Evolutionary conservation across 371 early-diverging fungal genomes (phyloP).

Genomic region (Mortierella sp.): DNA sequence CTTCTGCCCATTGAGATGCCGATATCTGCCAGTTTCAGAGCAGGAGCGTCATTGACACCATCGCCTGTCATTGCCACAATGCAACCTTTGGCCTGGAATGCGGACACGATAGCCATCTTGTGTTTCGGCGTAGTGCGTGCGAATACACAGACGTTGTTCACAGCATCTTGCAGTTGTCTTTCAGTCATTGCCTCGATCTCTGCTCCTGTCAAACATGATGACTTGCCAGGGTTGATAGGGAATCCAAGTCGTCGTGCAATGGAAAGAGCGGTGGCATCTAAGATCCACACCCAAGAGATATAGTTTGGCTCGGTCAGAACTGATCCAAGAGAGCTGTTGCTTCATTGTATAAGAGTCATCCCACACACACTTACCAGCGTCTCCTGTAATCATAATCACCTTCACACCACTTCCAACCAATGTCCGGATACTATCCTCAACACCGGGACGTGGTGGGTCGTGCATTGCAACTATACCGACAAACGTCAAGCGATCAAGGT

Average conservation of each 20-base stretch:
- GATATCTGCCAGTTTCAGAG: slow-evolving; percentile 89
- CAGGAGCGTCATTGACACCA: slow-evolving; percentile 97
- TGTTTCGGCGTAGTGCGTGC: slow-evolving; percentile 93
- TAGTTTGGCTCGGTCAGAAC: too few relatives aligned
- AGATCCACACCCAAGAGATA: not conserved
- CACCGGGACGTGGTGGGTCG: slow-evolving; percentile 86
- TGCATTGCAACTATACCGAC: slow-evolving; percentile 87
- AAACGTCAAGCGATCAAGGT: slow-evolving; percentile 67
- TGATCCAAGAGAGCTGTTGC: too few relatives aligned
- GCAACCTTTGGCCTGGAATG: slow-evolving; percentile 76
- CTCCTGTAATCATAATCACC: slow-evolving; percentile 93
- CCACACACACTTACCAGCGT: slow-evolving; percentile 77
- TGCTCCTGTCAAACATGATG: slow-evolving; percentile 73
- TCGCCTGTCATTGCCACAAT: slow-evolving; percentile 96
- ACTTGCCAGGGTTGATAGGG: slow-evolving; percentile 62
- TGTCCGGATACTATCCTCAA: slow-evolving; percentile 69
- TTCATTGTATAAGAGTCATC: too few relatives aligned
- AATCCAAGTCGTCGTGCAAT: slow-evolving; percentile 85
- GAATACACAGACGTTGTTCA: slow-evolving; percentile 77
- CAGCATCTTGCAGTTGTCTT: slow-evolving; percentile 68
- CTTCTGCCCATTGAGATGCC: slow-evolving; percentile 92
- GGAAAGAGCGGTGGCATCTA: slow-evolving; percentile 80
- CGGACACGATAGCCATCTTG: slow-evolving; percentile 87
- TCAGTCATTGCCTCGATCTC: slow-evolving; percentile 78
- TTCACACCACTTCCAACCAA: slow-evolving; percentile 80